A percentile compares a stretch with the other conserved stretches of the same genome.
Conservation (phyloP, 164 flowering plant genomes). For the Chimonanthus salicifolius region DNA sequence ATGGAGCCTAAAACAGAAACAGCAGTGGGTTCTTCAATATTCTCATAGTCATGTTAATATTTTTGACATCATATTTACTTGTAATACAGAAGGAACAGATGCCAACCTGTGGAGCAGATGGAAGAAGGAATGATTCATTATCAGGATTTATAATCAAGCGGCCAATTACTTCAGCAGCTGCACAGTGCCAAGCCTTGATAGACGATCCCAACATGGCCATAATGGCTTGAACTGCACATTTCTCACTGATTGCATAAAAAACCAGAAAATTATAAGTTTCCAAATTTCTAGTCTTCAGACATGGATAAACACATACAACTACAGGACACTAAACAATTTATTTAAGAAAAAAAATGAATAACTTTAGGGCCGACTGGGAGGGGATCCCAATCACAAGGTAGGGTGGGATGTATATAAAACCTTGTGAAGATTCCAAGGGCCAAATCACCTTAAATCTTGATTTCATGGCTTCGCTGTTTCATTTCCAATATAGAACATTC, state of each 20-base stretch:
- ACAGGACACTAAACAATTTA: too few species aligned
- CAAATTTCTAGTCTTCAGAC: neutral
- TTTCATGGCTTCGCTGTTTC: too few species aligned
- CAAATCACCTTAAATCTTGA: too few species aligned
- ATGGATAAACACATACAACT: too few species aligned
- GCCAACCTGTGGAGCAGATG: conserved; percentile 79
- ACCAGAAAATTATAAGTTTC: conserved; percentile 6
- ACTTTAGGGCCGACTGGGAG: too few species aligned
- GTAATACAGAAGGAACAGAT: neutral
- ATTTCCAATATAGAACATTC: too few species aligned
- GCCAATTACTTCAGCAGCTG: conserved; percentile 92
- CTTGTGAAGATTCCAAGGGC: too few species aligned
- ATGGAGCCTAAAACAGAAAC: neutral
- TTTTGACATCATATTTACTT: neutral
- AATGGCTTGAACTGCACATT: conserved; percentile 86
- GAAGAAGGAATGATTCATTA: conserved; percentile 83
- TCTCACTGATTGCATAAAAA: conserved; percentile 47
- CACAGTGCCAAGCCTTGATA: conserved; percentile 93
- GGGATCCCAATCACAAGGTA: too few species aligned
- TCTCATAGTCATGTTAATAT: too few species aligned
- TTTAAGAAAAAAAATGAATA: too few species aligned
- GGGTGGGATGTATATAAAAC: too few species aligned
- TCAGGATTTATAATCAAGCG: conserved; percentile 93
- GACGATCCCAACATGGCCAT: conserved; percentile 81
- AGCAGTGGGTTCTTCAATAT: too few species aligned